Evolutionary conservation across 2,329 filamentous ascomycete genomes (phyloP).

Genomic region (Ceratocystiopsis minuta): DNA sequence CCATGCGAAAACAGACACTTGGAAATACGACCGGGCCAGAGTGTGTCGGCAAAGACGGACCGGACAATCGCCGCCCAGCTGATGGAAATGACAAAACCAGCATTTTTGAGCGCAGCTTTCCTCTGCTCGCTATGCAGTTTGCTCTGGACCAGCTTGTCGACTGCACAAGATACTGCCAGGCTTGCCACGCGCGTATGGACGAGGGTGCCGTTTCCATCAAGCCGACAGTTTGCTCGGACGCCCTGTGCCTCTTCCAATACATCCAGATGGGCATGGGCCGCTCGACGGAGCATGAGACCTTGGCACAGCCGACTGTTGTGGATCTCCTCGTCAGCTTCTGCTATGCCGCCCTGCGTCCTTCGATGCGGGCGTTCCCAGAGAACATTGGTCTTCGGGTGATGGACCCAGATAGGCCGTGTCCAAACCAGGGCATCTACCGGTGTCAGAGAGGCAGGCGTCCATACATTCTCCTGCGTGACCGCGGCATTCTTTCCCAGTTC

Average conservation of each 20-base stretch:
- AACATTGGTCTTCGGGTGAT: too few relatives aligned
- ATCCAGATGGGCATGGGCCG: constrained; percentile 73
- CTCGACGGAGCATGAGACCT: constrained; percentile 69
- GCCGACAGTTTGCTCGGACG: constrained; percentile 59
- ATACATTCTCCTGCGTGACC: not conserved
- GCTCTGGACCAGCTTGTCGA: constrained; percentile 57
- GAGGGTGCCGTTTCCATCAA: constrained; percentile 52
- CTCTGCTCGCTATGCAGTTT: constrained; percentile 52
- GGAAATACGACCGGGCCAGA: too few relatives aligned
- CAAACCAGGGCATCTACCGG: constrained; percentile 11
- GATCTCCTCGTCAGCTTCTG: constrained; percentile 74
- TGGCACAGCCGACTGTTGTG: constrained; percentile 62
- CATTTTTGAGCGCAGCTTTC: constrained; percentile 23
- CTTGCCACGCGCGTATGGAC: constrained; percentile 55
- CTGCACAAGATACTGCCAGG: constrained; percentile 74
- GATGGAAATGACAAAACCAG: not conserved
- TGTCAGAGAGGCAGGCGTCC: constrained; percentile 6
- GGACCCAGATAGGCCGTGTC: not conserved
- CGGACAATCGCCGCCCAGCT: too few relatives aligned
- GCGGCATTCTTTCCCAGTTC: not conserved
- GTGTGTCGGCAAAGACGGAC: too few relatives aligned
- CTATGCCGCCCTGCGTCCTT: constrained; percentile 30
- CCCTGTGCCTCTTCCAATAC: constrained; percentile 74
- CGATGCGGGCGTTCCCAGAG: not conserved
- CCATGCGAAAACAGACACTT: not conserved